Evolutionary conservation across 2,329 filamentous ascomycete genomes (phyloP), one percentile per base, ranked within the genome.

Genomic region (Talaromyces piceae): DNA sequence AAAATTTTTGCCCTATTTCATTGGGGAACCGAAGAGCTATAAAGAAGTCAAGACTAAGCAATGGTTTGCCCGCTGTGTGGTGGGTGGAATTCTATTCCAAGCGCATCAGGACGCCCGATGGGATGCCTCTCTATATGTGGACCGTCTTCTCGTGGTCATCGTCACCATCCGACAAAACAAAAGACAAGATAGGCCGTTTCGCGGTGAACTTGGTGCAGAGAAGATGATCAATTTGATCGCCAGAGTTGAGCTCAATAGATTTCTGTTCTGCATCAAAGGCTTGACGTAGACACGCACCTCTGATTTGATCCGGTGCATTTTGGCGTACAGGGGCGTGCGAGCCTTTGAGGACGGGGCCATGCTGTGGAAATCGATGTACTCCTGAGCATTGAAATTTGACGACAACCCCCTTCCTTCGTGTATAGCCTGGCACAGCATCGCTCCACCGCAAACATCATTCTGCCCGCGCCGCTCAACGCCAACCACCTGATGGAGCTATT

Each of bases 401-500:
- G 63, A 60, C n/a, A n/a, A n/a, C n/a, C n/a, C n/a, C 3, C 70
- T 72, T 2, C 65, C 75, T 3, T 62, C 53, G 8, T 59, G 59
- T 20, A 79, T 62, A 2, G 62, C 54, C 4, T 62, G 62, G 57
- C 77, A 78, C 18, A 78, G 69, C 6, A 61, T 62, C 45, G 67
- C 73, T 1, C 77, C 77, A 45, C 74, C 71, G 54, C 79, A 77
- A 1, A 55, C 49, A 0, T 63, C 66, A 33, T 60, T 59, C 31
- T 65, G 63, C 9, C 69, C 74, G 33, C 63, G 63, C 22, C 69
- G 66, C 7, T 65, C 63, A 31, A 67, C 41, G 41, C 46, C 61
- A 30, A 77, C 62, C 12, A 64, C 59, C 48, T 75, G 67, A 1
- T 63, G 65, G 27, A 76, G 58, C 70, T 72, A 77, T 58, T 78